Base-by-base conservation (phyloP, 257 asterid species). In the Orobanche coerulescens region DNA sequence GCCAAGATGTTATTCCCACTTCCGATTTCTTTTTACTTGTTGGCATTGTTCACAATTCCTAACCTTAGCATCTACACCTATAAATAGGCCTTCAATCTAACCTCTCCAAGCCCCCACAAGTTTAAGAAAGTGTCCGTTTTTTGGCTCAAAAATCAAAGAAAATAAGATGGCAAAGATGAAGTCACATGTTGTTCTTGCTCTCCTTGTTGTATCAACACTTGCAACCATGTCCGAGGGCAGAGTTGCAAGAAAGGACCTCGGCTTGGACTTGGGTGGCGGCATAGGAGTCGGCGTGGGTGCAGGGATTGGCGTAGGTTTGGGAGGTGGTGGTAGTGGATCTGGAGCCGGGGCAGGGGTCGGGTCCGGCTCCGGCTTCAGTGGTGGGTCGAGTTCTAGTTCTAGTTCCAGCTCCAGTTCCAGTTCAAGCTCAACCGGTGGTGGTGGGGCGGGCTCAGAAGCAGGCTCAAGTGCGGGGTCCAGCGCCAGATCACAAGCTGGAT, bases 341-440 rank as follows among this genome's bases (percentile, higher is more conserved):
- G 91, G 94, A 51, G 80, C 95, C 2, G 95, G 95, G 13, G 81
- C 86, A 0, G 90, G 90, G 0, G 15, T 86, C 0, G 78, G 85
- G 12, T 50, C 75, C 25, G 75, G 75, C 55, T 65, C 77, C 0
- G 78, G 73, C 11, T 3, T 1, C 3, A 67, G 68, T 1, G 71
- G 78, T 2, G 86, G 86, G 6, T 53, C 82, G 0, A 75, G 94
- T 51, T 77, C 83, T 0, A 79, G 84, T 8, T 74, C 83, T 0
- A 71, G 78, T 6, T 74, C 80, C 0, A 69, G 78, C 2, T 71
- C 82, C 0, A 75, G 87, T 10, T 69, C 82, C 0, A 74, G 82
- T 9, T 55, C 81, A 0, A 49, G 81, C 0, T 64, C 75, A 4
- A 50, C 82, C 4, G 73, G 81, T 15, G 72, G 78, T 16, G 74